Conservation (phyloP, 106 monocot genomes). For the Alisma plantagoaquatica region DNA sequence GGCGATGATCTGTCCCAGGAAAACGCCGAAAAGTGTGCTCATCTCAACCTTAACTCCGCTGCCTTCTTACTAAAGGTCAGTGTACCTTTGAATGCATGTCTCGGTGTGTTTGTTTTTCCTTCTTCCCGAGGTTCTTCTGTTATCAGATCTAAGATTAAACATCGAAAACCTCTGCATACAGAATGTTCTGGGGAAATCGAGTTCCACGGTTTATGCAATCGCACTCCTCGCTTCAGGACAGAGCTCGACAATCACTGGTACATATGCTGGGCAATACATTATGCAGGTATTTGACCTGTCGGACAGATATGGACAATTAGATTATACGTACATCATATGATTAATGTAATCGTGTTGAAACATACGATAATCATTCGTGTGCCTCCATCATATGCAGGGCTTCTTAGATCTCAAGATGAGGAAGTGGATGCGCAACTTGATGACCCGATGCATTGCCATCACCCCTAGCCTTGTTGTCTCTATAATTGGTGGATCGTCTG, state of each 20-base stretch:
- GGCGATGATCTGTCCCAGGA: constrained; percentile 7
- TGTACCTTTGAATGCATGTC: background rate
- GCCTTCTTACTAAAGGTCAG: constrained; percentile 46
- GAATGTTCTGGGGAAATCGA: constrained; percentile 74
- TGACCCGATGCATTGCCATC: constrained; percentile 67
- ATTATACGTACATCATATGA: too few species aligned
- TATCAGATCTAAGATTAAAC: too few species aligned
- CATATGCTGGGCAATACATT: constrained; percentile 77
- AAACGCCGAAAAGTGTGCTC: constrained; percentile 14
- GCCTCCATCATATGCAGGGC: constrained; percentile 26
- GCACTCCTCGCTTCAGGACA: constrained; percentile 77
- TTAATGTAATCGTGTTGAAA: too few species aligned
- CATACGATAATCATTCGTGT: background rate
- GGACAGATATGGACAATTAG: too few species aligned
- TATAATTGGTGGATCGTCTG: constrained; percentile 61
- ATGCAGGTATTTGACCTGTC: constrained; percentile 64
- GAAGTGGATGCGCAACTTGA: constrained; percentile 55
- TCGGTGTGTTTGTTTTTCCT: background rate
- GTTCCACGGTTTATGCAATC: constrained; percentile 56
- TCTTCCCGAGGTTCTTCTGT: background rate
- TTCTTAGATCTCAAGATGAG: constrained; percentile 78
- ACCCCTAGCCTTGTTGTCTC: constrained; percentile 61
- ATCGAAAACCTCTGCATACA: too few species aligned
- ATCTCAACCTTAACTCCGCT: constrained; percentile 37
- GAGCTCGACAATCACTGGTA: constrained; percentile 81